Evolutionary conservation across 192 early-diverging fungal species (phyloP), one percentile per base, ranked within the genome.

Genomic region (Backusella psychrophila): DNA sequence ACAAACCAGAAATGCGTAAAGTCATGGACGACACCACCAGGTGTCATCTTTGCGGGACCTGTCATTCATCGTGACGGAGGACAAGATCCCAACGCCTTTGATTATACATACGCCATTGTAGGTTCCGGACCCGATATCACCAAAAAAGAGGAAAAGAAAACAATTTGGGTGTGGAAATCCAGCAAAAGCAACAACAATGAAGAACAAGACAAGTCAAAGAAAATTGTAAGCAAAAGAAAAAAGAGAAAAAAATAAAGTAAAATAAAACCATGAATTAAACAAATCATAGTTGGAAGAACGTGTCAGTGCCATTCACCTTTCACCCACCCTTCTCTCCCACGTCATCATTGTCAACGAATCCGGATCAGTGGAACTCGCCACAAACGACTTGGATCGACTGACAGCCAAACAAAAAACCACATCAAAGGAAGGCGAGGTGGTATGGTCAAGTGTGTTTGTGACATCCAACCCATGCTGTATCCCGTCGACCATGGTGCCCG

Each of bases 151-250:
- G 83, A 88, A 66, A 56, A 82, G 29, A 84, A 85, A 73, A 74
- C 74, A 12, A 76, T 88, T 46, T 88, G 87, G 87, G 75, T 86
- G 69, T 88, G 87, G 87, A 83, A 80, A 66, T 78, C 83, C 49
- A 39, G 42, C 7, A 71, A 68, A 19, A 74, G 66, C 7, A 68
- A 46, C 26, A 73, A 78, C 36, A 77, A 73, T 26, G 76, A 76
- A 31, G 66, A 26, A 49, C 52, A 11, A 75, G 80, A 42, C 44
- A 82, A 41, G 73, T 70, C 63, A 34, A 74, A 76, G 7, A 86
- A 82, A 74, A 72, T 75, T 26, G 81, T 85, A 44, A 72, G 69
- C 52, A 56, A 72, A 3, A 44, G 36, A 2, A 38, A 39, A 36
- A 36, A 19, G 6, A 17, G 0, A 19, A n/a, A 49, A n/a, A 49